Evolutionary conservation across 2,329 filamentous ascomycete genomes (phyloP).

Genomic region (Talaromyces amestolkiae): DNA sequence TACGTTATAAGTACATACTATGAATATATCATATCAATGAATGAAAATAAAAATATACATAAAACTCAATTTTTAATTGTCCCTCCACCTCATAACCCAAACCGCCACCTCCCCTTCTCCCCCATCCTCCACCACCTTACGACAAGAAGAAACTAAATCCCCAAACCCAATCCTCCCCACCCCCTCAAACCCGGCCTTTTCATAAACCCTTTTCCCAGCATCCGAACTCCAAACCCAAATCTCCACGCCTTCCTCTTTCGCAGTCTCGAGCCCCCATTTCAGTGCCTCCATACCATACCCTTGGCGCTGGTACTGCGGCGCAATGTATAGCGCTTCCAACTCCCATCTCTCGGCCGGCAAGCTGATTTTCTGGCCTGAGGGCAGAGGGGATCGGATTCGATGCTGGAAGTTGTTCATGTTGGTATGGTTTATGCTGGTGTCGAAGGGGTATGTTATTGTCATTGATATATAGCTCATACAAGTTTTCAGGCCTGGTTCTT

Average conservation of each 20-base stretch:
- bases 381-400: not conserved
- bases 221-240: slow-evolving; percentile 19
- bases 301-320: slow-evolving; percentile 9
- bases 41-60: not conserved
- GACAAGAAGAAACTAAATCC: not conserved
- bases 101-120: not conserved
- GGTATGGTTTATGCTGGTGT: slow-evolving; percentile 16
- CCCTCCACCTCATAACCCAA: slow-evolving; percentile 15
- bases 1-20: not conserved
- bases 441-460: slow-evolving; percentile 15
- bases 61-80: not conserved
- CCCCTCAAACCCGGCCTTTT: slow-evolving; percentile 9
- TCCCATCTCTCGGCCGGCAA: slow-evolving; percentile 16
- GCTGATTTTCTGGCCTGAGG: not conserved
- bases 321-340: slow-evolving; percentile 16
- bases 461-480: not conserved
- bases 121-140: no score
- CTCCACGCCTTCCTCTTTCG: slow-evolving; percentile 6
- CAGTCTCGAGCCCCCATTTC: slow-evolving; percentile 8
- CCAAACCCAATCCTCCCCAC: slow-evolving; percentile 15
- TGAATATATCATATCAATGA: not conserved
- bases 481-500: not conserved
- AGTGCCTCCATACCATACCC: slow-evolving; percentile 12
- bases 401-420: slow-evolving; percentile 11
- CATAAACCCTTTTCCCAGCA: slow-evolving; percentile 4